These are phyloP conservation scores for Sechiopsis laciniata DNA, from an alignment of 306 rosid genomes.

Conservation along the genomic window DNA sequence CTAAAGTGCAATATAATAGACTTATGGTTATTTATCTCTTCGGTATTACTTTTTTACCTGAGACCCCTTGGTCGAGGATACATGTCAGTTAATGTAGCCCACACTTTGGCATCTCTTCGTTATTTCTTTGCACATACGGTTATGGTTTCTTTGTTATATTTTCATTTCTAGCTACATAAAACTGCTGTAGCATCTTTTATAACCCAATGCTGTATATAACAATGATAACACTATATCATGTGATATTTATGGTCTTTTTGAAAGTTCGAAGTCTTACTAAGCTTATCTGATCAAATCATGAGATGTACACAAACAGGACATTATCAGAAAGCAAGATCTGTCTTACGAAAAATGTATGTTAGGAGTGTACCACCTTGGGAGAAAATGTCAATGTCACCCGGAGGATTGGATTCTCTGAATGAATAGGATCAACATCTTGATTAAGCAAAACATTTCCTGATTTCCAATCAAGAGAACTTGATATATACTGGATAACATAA, in stretches of 20 bases:
- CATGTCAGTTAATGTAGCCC: too few relatives aligned
- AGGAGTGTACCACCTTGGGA: conserved; percentile 32
- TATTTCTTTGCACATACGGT: background rate
- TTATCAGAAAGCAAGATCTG: background rate
- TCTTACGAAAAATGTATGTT: background rate
- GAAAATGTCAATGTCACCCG: conserved; percentile 46
- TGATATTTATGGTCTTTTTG: too few relatives aligned
- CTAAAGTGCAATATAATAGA: background rate
- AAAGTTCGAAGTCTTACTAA: too few relatives aligned
- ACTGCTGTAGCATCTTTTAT: conserved; percentile 7
- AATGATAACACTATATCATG: background rate
- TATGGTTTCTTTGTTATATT: background rate
- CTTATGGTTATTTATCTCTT: background rate
- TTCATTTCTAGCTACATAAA: background rate
- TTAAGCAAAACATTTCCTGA: conserved; percentile 41
- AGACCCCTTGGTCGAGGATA: too few relatives aligned
- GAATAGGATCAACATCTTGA: conserved; percentile 49
- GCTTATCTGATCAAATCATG: background rate
- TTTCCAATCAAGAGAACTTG: conserved; percentile 73
- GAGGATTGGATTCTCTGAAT: conserved; percentile 57
- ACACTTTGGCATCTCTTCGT: background rate
- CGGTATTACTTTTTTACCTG: too few relatives aligned
- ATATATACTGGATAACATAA: conserved; percentile 68
- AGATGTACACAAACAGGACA: background rate
- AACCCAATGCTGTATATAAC: background rate